Conservation (phyloP, 1,139 yeast genomes). For the Sugiyamaella paludigena region DNA sequence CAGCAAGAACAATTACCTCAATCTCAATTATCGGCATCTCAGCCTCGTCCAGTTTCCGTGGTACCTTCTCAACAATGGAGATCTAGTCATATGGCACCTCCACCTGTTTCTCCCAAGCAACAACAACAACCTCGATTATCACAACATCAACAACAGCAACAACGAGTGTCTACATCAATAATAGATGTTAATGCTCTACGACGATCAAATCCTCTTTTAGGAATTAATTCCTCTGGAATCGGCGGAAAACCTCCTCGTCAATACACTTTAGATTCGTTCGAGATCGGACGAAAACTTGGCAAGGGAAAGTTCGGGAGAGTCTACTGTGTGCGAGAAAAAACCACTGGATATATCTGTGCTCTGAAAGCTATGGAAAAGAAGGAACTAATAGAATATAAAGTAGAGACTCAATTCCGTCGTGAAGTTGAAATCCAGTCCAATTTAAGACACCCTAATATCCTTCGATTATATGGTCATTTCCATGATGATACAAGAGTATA, state of each 20-base stretch:
- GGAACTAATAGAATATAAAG: constrained; percentile 69
- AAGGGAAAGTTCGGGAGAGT: constrained; percentile 94
- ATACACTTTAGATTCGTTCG: constrained; percentile 61
- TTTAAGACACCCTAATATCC: constrained; percentile 68
- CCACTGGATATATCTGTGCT: constrained; percentile 80
- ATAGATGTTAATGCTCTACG: constrained; percentile 27
- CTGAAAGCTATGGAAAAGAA: constrained; percentile 84
- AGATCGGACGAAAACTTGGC: constrained; percentile 83
- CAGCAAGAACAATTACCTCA: neutral
- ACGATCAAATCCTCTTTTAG: constrained; percentile 31
- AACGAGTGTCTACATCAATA: neutral
- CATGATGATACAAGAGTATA: constrained; percentile 78
- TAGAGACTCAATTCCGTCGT: constrained; percentile 84
- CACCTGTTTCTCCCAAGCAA: constrained; percentile 24
- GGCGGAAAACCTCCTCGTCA: constrained; percentile 25
- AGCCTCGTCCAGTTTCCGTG: constrained; percentile 23
- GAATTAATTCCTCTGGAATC: constrained; percentile 23
- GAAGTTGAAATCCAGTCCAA: constrained; percentile 89
- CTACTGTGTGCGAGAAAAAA: constrained; percentile 77
- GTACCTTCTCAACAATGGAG: constrained; percentile 29
- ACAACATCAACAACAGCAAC: constrained; percentile 2
- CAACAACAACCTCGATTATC: constrained; percentile 12
- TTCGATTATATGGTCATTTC: constrained; percentile 83
- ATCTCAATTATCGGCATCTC: constrained; percentile 12
- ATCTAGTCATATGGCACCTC: constrained; percentile 19